Conservation (phyloP, 805 yeast genomes). For the Wickerhamomyces mucosus region DNA sequence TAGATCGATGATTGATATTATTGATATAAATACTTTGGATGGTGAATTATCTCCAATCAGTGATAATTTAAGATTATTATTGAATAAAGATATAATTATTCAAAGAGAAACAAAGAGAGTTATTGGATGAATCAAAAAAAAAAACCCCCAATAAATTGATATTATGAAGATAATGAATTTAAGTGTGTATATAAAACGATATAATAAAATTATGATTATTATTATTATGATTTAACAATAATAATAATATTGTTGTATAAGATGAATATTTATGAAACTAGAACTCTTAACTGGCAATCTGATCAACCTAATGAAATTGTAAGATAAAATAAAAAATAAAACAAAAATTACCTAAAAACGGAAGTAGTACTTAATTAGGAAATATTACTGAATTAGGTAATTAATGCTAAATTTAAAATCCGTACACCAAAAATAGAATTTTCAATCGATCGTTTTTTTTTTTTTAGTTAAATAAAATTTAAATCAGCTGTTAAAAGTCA, state of each 20-base stretch:
- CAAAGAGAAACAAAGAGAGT: constrained; percentile 42
- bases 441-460: too few relatives aligned
- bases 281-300: too few relatives aligned
- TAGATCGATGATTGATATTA: constrained; percentile 66
- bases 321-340: too few relatives aligned
- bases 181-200: background rate
- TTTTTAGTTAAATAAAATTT: too few relatives aligned
- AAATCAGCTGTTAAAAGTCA: too few relatives aligned
- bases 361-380: background rate
- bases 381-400: too few relatives aligned
- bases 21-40: constrained; percentile 33
- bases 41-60: constrained; percentile 23
- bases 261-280: background rate
- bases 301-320: too few relatives aligned
- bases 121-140: constrained; percentile 13
- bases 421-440: too few relatives aligned
- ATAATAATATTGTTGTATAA: constrained; percentile 1
- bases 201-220: too few relatives aligned
- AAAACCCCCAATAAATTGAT: too few relatives aligned
- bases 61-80: constrained; percentile 47
- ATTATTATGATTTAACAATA: background rate
- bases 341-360: background rate
- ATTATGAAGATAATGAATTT: background rate
- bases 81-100: constrained; percentile 52
- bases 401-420: too few relatives aligned